Evolutionary conservation across 306 rosid genomes (phyloP), one percentile per base, ranked within the genome.

Genomic region (Cucurbita maxima): DNA sequence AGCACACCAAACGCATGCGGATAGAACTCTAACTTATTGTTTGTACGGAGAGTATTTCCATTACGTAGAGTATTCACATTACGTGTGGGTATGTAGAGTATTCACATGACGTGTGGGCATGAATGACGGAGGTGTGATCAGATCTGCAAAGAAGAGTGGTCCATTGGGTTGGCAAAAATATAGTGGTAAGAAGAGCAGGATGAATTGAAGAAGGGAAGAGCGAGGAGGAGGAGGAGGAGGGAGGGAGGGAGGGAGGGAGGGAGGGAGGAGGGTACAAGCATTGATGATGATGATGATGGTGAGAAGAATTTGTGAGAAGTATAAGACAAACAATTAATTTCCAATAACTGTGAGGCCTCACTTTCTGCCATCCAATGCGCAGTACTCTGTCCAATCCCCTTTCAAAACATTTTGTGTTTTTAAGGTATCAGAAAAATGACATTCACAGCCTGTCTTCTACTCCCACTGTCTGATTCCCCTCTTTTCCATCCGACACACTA

Each of bases 351-450:
- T 68, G 20, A 47, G 72, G n/a, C 54, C 37, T 18, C 50, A 38
- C 70, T 66, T 66, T 68, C 58, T 70, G 74, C 22, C 58, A 70
- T 70, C 52, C 44, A 70, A 70, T 7, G 58, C 58, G 58, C 37
- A 70, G 9, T 25, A 70, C 58, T 70, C 58, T 70, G 74, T 70
- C 74, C 58, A 48, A 48, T 14, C 12, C 74, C 19, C 74, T 70
- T 50, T 48, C 22, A 9, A 70, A 50, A 50, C 74, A 34, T 70
- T 70, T 50, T 70, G 74, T 48, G 74, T 48, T 70, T 70, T 70
- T 70, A 70, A 70, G 74, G 74, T 70, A 70, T 70, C 74, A 67
- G 11, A 70, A 70, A 50, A 25, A 30, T 30, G 58, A 8, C 74
- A 70, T 48, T 70, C 74, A 70, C 58, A 70, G 58, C 58, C 58